Evolutionary conservation across 371 early-diverging fungal genomes (phyloP), one percentile per base, ranked within the genome.

Genomic region (Mucor indicus): DNA sequence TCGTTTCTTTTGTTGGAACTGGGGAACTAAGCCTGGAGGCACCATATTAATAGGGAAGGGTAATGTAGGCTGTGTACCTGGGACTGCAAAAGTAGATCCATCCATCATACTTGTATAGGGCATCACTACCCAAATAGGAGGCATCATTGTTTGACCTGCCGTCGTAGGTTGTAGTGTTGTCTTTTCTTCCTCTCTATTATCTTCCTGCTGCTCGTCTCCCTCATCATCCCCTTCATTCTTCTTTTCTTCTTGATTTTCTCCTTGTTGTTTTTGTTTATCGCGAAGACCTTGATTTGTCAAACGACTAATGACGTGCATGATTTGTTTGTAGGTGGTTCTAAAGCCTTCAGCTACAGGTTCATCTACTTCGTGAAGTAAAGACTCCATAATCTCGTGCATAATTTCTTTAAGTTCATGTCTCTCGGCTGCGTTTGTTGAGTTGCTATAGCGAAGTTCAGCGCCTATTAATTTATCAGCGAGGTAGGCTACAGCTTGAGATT

Each of bases 41-140:
- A 27, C 5, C 29, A 27, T 27, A 27, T 5, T 27, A 27, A 5
- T 27, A 27, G 29, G 29, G 12, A 19, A 42, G 11, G 50, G 43
- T 29, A 43, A 15, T 13, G 43, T 37, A 8, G 44, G 37, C 21
- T 29, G 13, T 3, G 44, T 13, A 22, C 35, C 43, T 4, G 50
- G 43, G 2, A 36, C 3, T 8, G 50, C 36, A 35, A 42, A 30
- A 2, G 17, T 39, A 11, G 20, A 10, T 4, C n/a, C 13, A 24
- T 55, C 55, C 7, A 49, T 38, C 56, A 56, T 50, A 35, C 40
- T 49, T 8, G 38, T 25, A 23, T 56, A 44, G 11, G 56, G 56
- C 50, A 50, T 50, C 5, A 56, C 40, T 4, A 56, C 38, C 56
- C 56, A 56, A 20, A 56, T 4, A 31, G 48, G 55, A 16, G 55